phyloP scores from a whole-genome alignment of 176 grass and related monocot genomes.

The Zizania latifolia region DNA sequence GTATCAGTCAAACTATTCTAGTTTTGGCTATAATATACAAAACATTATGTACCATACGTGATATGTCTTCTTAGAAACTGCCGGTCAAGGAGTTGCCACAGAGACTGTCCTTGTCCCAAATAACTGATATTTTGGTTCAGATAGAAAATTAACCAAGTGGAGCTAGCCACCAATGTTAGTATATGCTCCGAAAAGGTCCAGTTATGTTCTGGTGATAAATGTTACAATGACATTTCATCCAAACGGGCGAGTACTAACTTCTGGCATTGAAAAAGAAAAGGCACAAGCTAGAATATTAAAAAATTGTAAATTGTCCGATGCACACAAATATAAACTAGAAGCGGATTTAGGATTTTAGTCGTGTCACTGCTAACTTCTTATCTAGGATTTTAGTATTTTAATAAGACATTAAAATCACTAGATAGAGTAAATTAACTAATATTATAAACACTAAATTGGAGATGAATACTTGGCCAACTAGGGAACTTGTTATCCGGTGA shows the following conservation, averaged over 20 bases:
- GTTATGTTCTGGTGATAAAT: background rate
- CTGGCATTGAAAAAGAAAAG: background rate
- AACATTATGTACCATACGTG: too few relatives aligned
- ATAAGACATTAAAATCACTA: too few relatives aligned
- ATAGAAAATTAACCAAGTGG: background rate
- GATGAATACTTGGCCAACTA: too few relatives aligned
- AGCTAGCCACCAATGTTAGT: background rate
- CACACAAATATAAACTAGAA: too few relatives aligned
- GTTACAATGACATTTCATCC: constrained; percentile 8
- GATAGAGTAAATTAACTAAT: too few relatives aligned
- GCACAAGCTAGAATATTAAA: background rate
- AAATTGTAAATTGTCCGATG: constrained; percentile 14
- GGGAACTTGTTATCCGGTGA: too few relatives aligned
- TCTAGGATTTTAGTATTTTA: too few relatives aligned
- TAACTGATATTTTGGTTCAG: background rate
- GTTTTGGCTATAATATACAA: background rate
- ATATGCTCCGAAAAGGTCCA: background rate
- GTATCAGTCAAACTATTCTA: background rate
- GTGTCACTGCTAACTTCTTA: too few relatives aligned
- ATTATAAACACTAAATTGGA: too few relatives aligned
- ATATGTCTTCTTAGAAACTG: too few relatives aligned
- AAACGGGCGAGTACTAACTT: constrained; percentile 3
- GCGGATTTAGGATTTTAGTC: too few relatives aligned
- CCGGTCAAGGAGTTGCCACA: background rate
- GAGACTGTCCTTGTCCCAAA: background rate